These are phyloP conservation scores for Trichosporon ovoides DNA, from an alignment of 1,284 basidiomycete genomes.

Conservation along the genomic window DNA sequence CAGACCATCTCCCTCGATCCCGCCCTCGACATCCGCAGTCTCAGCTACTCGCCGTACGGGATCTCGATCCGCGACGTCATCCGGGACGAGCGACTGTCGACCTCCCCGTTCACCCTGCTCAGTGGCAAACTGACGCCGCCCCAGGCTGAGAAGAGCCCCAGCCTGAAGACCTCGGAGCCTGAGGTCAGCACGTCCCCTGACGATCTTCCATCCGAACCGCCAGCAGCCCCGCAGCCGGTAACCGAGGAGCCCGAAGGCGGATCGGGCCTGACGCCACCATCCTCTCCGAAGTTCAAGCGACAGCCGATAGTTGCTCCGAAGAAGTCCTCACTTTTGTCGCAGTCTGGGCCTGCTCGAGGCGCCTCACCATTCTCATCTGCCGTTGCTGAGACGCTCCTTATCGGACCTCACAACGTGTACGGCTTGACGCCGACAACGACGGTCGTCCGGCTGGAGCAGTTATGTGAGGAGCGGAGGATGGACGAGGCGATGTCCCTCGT, in stretches of 20 bases:
- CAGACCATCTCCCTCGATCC: conserved; percentile 63
- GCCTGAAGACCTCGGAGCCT: neutral
- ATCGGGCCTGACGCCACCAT: conserved; percentile 42
- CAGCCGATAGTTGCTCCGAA: conserved; percentile 24
- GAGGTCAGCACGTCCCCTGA: neutral
- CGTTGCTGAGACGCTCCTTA: conserved; percentile 45
- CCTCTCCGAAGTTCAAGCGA: conserved; percentile 28
- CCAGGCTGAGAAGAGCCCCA: neutral
- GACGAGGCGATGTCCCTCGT: conserved; percentile 47
- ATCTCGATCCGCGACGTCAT: conserved; percentile 37
- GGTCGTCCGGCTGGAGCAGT: conserved; percentile 40
- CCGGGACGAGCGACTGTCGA: conserved; percentile 40
- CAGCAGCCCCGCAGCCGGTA: neutral
- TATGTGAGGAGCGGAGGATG: conserved; percentile 42
- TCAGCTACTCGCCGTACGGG: conserved; percentile 48
- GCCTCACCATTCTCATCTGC: conserved; percentile 31
- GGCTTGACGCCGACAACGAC: conserved; percentile 45
- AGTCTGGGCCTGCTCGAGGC: neutral
- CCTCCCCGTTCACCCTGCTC: conserved; percentile 26
- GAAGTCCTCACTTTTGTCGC: conserved; percentile 23
- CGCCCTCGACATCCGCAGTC: conserved; percentile 27
- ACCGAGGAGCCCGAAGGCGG: conserved; percentile 38
- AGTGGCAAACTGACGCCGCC: conserved; percentile 28
- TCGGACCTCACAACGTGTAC: conserved; percentile 44
- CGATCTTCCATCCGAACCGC: neutral